These are phyloP conservation scores for Colletotrichum coccodes DNA, from an alignment of 2,329 filamentous ascomycete genomes.

Conservation along the genomic window DNA sequence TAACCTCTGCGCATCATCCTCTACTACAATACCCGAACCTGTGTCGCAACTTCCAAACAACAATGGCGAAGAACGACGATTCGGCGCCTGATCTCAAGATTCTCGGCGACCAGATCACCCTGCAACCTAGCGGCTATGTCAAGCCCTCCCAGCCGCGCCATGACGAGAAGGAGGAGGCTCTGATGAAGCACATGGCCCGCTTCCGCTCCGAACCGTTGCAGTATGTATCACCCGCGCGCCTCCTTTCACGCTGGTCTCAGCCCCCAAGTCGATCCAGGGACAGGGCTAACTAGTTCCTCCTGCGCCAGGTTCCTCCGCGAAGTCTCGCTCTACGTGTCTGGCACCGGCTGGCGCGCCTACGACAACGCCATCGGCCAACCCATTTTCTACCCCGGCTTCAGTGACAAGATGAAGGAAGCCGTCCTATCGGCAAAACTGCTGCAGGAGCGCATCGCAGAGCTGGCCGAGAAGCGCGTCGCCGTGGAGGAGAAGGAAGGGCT, in stretches of 20 bases:
- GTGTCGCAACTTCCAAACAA: too few species aligned
- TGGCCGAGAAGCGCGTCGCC: conserved; percentile 79
- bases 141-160: conserved; percentile 54
- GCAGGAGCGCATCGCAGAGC: conserved; percentile 76
- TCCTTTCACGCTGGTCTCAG: neutral
- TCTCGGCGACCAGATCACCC: conserved; percentile 76
- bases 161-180: conserved; percentile 71
- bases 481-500: conserved; percentile 83
- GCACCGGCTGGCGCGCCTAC: conserved; percentile 95
- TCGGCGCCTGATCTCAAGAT: conserved; percentile 81
- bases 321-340: conserved; percentile 91
- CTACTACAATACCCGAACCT: neutral
- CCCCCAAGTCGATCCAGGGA: conserved; percentile 17
- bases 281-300: conserved; percentile 17
- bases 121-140: conserved; percentile 78
- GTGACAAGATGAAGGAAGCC: conserved; percentile 84
- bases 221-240: conserved; percentile 45
- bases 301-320: conserved; percentile 83
- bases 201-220: conserved; percentile 79
- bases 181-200: conserved; percentile 86
- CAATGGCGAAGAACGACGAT: conserved; percentile 51
- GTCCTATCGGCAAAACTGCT: conserved; percentile 83
- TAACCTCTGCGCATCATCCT: neutral
- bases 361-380: conserved; percentile 90
- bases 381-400: conserved; percentile 92